Conservation (phyloP, 352 stramenopile species). For the Phytophthora brassicae region DNA sequence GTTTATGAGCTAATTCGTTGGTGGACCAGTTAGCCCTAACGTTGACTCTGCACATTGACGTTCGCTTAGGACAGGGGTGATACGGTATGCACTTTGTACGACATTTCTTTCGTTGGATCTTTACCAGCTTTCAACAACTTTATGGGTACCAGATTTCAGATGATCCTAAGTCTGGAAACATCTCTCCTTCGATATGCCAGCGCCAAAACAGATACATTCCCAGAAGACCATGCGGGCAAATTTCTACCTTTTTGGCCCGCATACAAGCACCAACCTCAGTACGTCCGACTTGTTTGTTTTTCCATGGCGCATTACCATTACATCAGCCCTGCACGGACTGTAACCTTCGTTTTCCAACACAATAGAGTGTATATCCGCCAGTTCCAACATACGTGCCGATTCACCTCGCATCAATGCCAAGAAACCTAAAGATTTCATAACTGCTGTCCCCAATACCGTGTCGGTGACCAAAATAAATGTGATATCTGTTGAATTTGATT, state of each 20-base stretch:
- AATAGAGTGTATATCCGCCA: no score
- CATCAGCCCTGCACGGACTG: no score
- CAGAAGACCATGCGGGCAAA: background rate
- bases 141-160: background rate
- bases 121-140: background rate
- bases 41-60: no score
- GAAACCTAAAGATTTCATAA: background rate
- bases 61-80: no score
- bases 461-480: no score
- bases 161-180: background rate
- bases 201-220: background rate
- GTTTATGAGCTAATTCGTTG: no score
- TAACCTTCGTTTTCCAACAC: no score
- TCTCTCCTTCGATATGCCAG: background rate
- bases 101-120: background rate
- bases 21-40: no score
- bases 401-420: background rate
- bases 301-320: no score
- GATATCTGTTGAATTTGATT: no score
- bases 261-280: background rate
- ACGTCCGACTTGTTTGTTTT: no score
- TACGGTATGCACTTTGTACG: background rate
- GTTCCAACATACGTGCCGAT: no score
- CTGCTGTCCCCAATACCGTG: background rate
- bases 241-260: background rate